Conservation (phyloP, 179 eudicot genomes). For the Gypsophila paniculata region DNA sequence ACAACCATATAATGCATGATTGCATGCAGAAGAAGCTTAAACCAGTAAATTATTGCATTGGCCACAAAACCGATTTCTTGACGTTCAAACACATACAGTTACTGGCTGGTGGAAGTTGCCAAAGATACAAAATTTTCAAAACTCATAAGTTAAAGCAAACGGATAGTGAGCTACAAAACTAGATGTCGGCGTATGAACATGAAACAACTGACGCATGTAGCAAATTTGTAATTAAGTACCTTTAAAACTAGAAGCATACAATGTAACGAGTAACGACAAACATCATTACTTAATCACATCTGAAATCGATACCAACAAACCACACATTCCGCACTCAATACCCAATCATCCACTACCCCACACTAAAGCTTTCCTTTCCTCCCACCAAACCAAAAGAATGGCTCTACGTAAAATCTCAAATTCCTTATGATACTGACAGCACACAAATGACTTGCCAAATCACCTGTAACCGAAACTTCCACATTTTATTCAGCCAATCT, state of each 20-base stretch:
- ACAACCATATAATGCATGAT: not conserved
- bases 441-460: not conserved
- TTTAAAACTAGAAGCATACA: not conserved
- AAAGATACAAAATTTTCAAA: not conserved
- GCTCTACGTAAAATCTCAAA: not conserved
- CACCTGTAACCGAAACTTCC: not conserved
- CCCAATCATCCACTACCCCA: not conserved
- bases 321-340: not conserved
- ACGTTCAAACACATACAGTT: no score
- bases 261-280: not conserved
- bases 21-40: not conserved
- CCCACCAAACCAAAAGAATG: constrained; percentile 1
- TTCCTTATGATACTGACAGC: not conserved
- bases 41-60: not conserved
- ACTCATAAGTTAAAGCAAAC: not conserved
- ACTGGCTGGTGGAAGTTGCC: no score
- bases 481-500: not conserved
- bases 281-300: not conserved
- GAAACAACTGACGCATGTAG: not conserved
- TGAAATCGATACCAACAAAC: not conserved
- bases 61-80: not conserved
- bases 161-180: not conserved
- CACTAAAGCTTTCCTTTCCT: not conserved
- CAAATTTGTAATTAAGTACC: not conserved
- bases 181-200: not conserved